Conservation (phyloP, 352 stramenopile genomes). For the Thraustotheca clavata region DNA sequence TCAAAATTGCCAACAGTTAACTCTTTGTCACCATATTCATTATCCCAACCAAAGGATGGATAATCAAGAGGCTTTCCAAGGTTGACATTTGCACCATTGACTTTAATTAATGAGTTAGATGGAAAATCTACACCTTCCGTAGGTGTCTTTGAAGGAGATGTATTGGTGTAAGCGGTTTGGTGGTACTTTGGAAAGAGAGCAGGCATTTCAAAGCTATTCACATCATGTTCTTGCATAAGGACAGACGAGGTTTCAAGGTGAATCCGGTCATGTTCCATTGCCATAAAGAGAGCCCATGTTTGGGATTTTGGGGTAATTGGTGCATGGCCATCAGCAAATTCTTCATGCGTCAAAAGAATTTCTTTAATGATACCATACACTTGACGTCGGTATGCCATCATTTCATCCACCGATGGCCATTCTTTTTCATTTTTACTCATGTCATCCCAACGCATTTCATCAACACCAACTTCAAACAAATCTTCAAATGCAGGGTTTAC, state of each 20-base stretch:
- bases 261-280: slow-evolving; percentile 95
- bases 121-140: slow-evolving; percentile 82
- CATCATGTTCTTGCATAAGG: slow-evolving; percentile 89
- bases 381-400: slow-evolving; percentile 87
- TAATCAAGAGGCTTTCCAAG: slow-evolving; percentile 90
- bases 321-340: slow-evolving; percentile 60
- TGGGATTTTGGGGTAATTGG: slow-evolving; percentile 75
- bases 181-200: slow-evolving; percentile 83
- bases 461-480: slow-evolving; percentile 95
- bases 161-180: slow-evolving; percentile 34
- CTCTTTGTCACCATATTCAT: slow-evolving; percentile 91
- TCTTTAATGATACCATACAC: slow-evolving; percentile 86
- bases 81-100: slow-evolving; percentile 51
- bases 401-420: slow-evolving; percentile 87
- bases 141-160: slow-evolving; percentile 34
- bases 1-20: slow-evolving; percentile 84
- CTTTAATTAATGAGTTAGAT: slow-evolving; percentile 79
- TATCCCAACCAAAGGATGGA: slow-evolving; percentile 96
- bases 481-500: slow-evolving; percentile 93
- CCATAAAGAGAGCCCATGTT: slow-evolving; percentile 93
- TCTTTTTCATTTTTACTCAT: slow-evolving; percentile 96
- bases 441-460: slow-evolving; percentile 98
- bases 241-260: slow-evolving; percentile 97
- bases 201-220: slow-evolving; percentile 82
- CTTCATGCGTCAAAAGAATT: slow-evolving; percentile 83